A percentile compares a stretch with the other conserved stretches of the same genome.
Conservation (phyloP, 345 rosid genomes). For the Boechera divaricarpa region DNA sequence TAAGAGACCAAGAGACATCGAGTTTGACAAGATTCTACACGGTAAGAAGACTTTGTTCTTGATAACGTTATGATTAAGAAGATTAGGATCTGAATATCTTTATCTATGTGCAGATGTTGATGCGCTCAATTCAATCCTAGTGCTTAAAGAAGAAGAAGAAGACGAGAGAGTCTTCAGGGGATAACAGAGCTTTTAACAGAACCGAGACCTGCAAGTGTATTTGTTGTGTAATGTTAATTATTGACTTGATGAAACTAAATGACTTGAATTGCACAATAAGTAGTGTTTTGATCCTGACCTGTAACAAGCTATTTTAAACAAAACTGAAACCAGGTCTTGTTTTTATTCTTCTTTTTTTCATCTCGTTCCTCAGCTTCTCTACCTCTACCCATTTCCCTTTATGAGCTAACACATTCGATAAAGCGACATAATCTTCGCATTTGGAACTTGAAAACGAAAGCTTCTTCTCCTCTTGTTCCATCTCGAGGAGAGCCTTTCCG, state of each 20-base stretch:
- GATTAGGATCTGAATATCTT: conserved; percentile 20
- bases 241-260: background rate
- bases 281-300: conserved; percentile 28
- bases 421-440: conserved; percentile 58
- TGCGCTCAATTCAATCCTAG: conserved; percentile 11
- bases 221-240: conserved; percentile 22
- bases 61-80: background rate
- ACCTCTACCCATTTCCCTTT: conserved; percentile 62
- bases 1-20: conserved; percentile 19
- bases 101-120: conserved; percentile 32
- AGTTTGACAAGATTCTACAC: conserved; percentile 22
- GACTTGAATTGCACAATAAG: background rate
- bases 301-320: conserved; percentile 23
- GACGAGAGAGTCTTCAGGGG: conserved; percentile 39
- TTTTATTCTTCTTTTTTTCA: conserved; percentile 40
- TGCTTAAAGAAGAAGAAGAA: conserved; percentile 25
- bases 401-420: conserved; percentile 65
- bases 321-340: conserved; percentile 44
- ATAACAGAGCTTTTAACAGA: conserved; percentile 16
- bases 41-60: conserved; percentile 34
- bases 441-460: background rate
- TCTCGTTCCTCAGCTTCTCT: conserved; percentile 51
- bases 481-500: conserved; percentile 51
- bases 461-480: conserved; percentile 31
- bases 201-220: conserved; percentile 18